phyloP scores from a whole-genome alignment of 23 red algal genomes.

The Gracilariopsis chorda region DNA sequence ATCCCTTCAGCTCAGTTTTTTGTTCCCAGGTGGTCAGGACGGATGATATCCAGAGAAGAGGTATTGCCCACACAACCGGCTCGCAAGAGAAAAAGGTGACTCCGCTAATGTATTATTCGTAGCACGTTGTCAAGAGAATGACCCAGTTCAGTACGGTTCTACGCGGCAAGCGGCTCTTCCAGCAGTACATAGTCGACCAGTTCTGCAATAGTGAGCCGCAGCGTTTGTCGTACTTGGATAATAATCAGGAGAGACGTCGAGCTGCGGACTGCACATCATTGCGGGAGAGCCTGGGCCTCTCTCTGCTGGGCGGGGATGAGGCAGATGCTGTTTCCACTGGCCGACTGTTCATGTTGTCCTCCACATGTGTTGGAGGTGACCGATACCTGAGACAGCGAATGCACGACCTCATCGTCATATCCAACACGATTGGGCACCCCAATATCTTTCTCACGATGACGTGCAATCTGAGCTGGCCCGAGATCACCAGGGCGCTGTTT shows the following conservation, averaged over 20 bases:
- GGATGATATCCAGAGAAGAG: no score
- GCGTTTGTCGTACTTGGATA: not conserved
- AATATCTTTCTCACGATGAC: not conserved
- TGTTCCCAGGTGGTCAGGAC: no score
- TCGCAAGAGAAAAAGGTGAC: no score
- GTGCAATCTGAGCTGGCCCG: not conserved
- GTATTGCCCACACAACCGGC: no score
- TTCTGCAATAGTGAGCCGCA: not conserved
- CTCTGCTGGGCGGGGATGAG: not conserved
- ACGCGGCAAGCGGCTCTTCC: not conserved
- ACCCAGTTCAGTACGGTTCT: not conserved
- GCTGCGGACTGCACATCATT: not conserved
- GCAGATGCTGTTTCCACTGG: not conserved
- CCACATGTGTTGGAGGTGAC: not conserved
- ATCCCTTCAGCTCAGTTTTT: no score
- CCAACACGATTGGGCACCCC: not conserved
- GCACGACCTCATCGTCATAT: not conserved
- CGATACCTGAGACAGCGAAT: not conserved
- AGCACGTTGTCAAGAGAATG: not conserved
- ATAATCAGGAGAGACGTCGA: not conserved
- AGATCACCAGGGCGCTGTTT: not conserved
- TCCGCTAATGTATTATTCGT: not conserved
- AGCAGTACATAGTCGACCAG: not conserved
- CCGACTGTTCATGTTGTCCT: not conserved
- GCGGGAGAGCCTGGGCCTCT: not conserved